These are phyloP conservation scores for Diaporthe capsici DNA, from an alignment of 2,329 filamentous ascomycete genomes.

Conservation along the genomic window DNA sequence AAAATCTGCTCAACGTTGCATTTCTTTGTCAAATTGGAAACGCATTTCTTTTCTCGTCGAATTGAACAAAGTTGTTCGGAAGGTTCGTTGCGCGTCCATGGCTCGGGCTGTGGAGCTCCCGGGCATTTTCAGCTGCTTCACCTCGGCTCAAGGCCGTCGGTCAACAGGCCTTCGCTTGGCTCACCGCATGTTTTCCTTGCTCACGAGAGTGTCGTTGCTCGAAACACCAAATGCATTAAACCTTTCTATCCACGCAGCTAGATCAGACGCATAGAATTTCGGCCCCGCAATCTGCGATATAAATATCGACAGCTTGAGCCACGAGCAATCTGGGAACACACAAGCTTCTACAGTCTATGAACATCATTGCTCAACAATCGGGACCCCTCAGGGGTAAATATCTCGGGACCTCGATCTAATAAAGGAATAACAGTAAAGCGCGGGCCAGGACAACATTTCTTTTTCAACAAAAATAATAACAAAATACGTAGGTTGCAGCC, in stretches of 20 bases:
- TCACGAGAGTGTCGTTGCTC: background rate
- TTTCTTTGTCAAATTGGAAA: background rate
- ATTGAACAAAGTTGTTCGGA: background rate
- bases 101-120: background rate
- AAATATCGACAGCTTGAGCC: background rate
- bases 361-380: background rate
- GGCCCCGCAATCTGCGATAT: background rate
- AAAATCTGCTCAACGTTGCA: background rate
- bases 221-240: background rate
- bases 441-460: background rate
- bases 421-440: background rate
- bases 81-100: background rate
- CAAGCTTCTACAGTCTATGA: too few species aligned
- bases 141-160: slow-evolving; percentile 9
- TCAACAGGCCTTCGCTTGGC: background rate
- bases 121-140: slow-evolving; percentile 24
- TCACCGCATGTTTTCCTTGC: background rate
- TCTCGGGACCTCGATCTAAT: background rate
- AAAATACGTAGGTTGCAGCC: background rate
- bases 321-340: background rate
- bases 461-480: background rate
- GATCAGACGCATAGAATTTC: background rate
- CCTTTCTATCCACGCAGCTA: background rate
- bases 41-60: background rate
- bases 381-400: background rate